Evolutionary conservation across 768 basidiomycete species (phyloP).

Genomic region (Trametes punicea): DNA sequence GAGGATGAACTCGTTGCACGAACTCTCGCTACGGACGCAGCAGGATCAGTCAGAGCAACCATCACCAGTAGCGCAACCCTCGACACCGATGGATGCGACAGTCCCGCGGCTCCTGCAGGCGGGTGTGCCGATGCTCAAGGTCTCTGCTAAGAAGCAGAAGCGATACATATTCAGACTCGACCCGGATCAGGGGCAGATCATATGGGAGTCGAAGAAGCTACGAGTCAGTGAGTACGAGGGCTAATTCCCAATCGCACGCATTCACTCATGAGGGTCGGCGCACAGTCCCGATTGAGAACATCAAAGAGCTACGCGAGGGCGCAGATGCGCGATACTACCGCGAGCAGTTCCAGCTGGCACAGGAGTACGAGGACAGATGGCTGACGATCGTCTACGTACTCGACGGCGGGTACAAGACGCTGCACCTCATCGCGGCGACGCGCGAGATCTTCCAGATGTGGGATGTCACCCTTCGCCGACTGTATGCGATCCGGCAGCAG

Average conservation of each 20-base stretch:
- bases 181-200: conserved; percentile 75
- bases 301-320: conserved; percentile 82
- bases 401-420: conserved; percentile 75
- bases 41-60: neutral
- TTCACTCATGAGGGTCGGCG: too few species aligned
- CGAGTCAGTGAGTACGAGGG: conserved; percentile 62
- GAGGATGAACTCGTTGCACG: conserved; percentile 15
- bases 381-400: conserved; percentile 82
- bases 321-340: conserved; percentile 69
- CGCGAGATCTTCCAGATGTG: conserved; percentile 59
- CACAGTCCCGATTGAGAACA: conserved; percentile 78
- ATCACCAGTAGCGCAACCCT: conserved; percentile 12
- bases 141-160: conserved; percentile 75
- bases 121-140: conserved; percentile 78
- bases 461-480: conserved; percentile 59
- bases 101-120: conserved; percentile 57
- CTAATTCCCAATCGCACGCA: neutral
- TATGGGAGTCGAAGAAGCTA: conserved; percentile 71
- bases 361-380: conserved; percentile 68
- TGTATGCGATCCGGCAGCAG: conserved; percentile 63
- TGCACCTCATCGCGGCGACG: conserved; percentile 78
- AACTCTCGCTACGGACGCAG: conserved; percentile 2
- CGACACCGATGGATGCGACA: conserved; percentile 35
- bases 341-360: conserved; percentile 61
- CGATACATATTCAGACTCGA: conserved; percentile 68